These are phyloP conservation scores for Pythium aphanidermatum DNA, from an alignment of 352 stramenopile genomes.

Conservation along the genomic window DNA sequence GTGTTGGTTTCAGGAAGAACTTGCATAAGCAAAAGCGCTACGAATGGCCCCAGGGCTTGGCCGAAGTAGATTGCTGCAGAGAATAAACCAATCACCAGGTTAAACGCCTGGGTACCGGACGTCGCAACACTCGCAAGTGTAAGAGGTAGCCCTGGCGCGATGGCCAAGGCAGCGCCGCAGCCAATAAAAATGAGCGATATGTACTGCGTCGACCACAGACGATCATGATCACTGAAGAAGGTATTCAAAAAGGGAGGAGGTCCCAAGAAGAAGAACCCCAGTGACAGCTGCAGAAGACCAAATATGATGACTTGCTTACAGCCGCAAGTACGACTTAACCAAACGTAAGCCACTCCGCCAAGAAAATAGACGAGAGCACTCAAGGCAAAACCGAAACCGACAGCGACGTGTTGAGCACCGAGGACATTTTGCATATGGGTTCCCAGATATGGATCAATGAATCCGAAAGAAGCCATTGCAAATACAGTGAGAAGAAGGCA, in stretches of 20 bases:
- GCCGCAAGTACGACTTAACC: conserved; percentile 48
- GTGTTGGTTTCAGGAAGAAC: conserved; percentile 34
- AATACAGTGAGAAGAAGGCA: conserved; percentile 47
- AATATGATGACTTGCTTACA: conserved; percentile 65
- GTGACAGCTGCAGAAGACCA: conserved; percentile 34
- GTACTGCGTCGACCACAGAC: conserved; percentile 47
- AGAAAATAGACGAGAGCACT: conserved; percentile 67
- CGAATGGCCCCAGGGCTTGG: conserved; percentile 51
- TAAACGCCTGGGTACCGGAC: conserved; percentile 32
- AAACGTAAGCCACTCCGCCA: conserved; percentile 45
- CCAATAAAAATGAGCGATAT: conserved; percentile 48
- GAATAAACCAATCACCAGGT: conserved; percentile 67
- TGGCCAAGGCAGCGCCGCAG: conserved; percentile 46
- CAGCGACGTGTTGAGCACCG: conserved; percentile 45
- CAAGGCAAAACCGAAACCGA: conserved; percentile 60
- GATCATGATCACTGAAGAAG: conserved; percentile 29
- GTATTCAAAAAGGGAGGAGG: conserved; percentile 43
- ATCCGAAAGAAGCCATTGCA: conserved; percentile 63
- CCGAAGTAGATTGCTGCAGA: conserved; percentile 61
- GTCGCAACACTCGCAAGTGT: conserved; percentile 46
- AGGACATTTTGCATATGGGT: conserved; percentile 53
- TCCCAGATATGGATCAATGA: conserved; percentile 65
- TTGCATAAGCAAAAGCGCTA: conserved; percentile 43
- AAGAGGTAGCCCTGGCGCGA: conserved; percentile 51
- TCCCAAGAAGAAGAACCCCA: conserved; percentile 57